These are phyloP conservation scores for Blastocladiella britannica DNA, from an alignment of 192 early-diverging fungal genomes.

Conservation along the genomic window DNA sequence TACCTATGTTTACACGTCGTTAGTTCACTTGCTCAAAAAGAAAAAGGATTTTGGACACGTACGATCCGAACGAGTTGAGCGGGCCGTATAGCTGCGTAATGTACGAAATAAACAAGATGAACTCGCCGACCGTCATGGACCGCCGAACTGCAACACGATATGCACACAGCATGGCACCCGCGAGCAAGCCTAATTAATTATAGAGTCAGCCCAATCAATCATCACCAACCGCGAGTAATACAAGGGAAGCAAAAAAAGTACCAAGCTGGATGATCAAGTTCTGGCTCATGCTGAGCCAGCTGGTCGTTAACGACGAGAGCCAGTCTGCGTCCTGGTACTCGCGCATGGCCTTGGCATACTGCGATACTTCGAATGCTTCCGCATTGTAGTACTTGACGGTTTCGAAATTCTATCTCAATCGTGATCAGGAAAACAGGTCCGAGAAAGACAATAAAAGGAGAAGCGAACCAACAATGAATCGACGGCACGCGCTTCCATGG, in stretches of 20 bases:
- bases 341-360: slow-evolving; percentile 55
- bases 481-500: slow-evolving; percentile 47
- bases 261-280: slow-evolving; percentile 72
- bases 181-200: no score
- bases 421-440: background rate
- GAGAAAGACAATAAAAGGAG: background rate
- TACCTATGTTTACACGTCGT: no score
- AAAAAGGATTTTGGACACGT: no score
- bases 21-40: no score
- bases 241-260: no score
- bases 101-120: slow-evolving; percentile 72
- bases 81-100: slow-evolving; percentile 79
- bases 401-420: slow-evolving; percentile 65
- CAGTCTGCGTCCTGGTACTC: slow-evolving; percentile 71
- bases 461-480: background rate
- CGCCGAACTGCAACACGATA: slow-evolving; percentile 47
- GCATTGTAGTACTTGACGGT: slow-evolving; percentile 96
- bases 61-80: slow-evolving; percentile 3
- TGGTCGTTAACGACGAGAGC: slow-evolving; percentile 48
- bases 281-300: slow-evolving; percentile 67
- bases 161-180: slow-evolving; percentile 62
- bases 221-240: no score
- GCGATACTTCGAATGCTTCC: slow-evolving; percentile 61
- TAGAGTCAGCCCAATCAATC: no score
- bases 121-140: slow-evolving; percentile 53